Evolutionary conservation across 106 monocot species (phyloP), one percentile per base, ranked within the genome.

Genomic region (Phalaenopsis aphrodite): DNA sequence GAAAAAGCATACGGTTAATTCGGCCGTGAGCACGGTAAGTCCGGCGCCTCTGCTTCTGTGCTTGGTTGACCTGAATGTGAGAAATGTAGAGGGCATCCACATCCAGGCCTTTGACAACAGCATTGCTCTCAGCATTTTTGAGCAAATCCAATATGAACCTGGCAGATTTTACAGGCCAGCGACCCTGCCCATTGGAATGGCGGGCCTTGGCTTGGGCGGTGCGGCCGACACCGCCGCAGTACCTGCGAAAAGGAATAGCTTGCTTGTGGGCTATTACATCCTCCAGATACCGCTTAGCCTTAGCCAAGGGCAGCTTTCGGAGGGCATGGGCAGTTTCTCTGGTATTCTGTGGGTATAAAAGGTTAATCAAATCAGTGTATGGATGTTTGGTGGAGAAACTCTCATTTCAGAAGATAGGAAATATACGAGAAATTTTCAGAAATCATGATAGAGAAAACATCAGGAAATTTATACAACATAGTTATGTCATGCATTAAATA

Each of bases 191-290:
- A 82, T 93, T 95, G n/a, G 95, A 85, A 15, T 93, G 95, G 41
- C 93, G 91, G 12, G 76, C 69, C 79, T 95, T 95, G 9, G 89
- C 95, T 75, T 95, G 95, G 47, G 91, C 95, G 7, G 95, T 93
- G 43, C 93, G 93, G 0, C 95, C 95, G 5, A 93, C 95, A 75
- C 95, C 95, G 9, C 95, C 4, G 61, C 95, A 95, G 57, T 84
- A 95, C 75, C 95, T 90, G 23, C 91, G 79, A 81, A 95, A 95
- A 14, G 95, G 95, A 16, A 95, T 95, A 6, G 95, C 95, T 72
- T 95, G 95, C 85, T 95, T 95, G 79, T 95, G 95, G 58, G 85
- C 93, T 42, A 93, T 89, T n/a, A 92, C 92, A 84, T 92, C 89
- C 78, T 89, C 92, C 57, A 92, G 89, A 68, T 92, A 92, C 58